phyloP scores from a whole-genome alignment of 2,329 filamentous ascomycete species.

The Hirsutella thompsonii region DNA sequence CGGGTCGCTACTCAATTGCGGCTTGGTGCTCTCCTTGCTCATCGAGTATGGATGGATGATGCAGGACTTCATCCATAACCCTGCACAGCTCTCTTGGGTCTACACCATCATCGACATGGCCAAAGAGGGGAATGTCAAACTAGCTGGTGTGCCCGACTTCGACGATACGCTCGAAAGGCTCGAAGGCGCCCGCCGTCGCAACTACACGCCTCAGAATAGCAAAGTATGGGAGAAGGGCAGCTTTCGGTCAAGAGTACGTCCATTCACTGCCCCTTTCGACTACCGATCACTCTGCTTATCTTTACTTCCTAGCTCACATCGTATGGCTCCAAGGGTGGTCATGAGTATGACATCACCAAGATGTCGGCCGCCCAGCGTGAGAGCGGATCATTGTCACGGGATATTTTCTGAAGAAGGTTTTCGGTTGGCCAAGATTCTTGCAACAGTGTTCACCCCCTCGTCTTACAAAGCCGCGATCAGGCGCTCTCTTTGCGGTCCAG shows the following conservation, averaged over 20 bases:
- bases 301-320: not conserved
- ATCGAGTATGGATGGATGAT: not conserved
- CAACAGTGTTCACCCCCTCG: too few species aligned
- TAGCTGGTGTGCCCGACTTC: not conserved
- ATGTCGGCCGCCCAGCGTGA: constrained; percentile 1
- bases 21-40: not conserved
- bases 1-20: not conserved
- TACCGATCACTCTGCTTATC: not conserved
- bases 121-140: constrained; percentile 4
- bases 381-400: not conserved
- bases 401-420: too few species aligned
- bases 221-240: not conserved
- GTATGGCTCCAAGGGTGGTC: not conserved
- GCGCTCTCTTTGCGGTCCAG: too few species aligned
- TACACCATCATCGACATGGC: constrained; percentile 7
- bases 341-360: constrained; percentile 2
- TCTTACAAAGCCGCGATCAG: too few species aligned
- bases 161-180: not conserved
- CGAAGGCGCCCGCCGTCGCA: not conserved
- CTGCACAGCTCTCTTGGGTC: constrained; percentile 1
- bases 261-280: too few species aligned
- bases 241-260: not conserved
- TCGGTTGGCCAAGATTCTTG: too few species aligned
- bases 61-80: not conserved
- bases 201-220: not conserved